Percentiles rank a stretch among this genome's conserved stretches.
Conservation (phyloP, 257 asterid genomes). For the Penstemon davidsonii region DNA sequence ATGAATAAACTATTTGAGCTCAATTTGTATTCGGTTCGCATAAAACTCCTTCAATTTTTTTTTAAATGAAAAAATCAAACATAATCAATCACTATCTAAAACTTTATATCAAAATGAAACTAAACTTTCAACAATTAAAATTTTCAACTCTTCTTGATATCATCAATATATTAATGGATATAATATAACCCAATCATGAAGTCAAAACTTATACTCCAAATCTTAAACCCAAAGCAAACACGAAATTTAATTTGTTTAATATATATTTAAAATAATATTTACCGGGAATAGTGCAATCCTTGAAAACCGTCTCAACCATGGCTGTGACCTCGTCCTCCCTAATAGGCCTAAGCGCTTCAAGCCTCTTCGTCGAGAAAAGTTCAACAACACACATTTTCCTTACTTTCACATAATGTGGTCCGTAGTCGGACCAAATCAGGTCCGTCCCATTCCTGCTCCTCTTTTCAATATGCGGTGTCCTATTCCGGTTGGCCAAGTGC, state of each 20-base stretch:
- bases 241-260: background rate
- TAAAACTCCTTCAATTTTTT: no score
- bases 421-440: conserved; percentile 88
- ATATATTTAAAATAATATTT: background rate
- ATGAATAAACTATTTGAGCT: no score
- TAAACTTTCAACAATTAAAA: no score
- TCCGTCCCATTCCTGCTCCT: conserved; percentile 71
- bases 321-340: conserved; percentile 79
- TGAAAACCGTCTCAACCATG: conserved; percentile 69
- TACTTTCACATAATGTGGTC: conserved; percentile 82
- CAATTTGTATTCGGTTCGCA: no score
- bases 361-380: conserved; percentile 64
- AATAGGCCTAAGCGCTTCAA: conserved; percentile 70
- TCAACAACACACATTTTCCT: conserved; percentile 75
- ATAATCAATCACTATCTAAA: no score
- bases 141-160: no score
- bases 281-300: conserved; percentile 59
- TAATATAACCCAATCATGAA: no score
- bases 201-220: no score
- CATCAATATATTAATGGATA: no score
- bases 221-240: background rate
- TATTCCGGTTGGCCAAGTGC: conserved; percentile 41
- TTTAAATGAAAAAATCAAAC: no score
- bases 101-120: no score
- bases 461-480: conserved; percentile 39